Base-by-base conservation (phyloP, 2,329 filamentous ascomycete genomes). In the Aureobasidium sp. region DNA sequence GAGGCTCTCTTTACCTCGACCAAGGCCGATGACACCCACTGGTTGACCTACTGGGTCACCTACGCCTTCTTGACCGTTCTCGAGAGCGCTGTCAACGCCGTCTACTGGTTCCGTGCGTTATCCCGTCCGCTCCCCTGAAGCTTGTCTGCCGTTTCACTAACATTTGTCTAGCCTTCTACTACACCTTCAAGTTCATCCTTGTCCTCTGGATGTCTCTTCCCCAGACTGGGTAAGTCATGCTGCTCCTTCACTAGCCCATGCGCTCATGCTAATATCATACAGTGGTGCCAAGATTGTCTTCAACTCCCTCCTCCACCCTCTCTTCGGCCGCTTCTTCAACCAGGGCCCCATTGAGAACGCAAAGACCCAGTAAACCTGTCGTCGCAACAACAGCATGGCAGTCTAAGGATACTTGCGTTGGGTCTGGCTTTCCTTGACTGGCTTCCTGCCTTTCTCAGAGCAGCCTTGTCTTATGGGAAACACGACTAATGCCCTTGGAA, bases 111-210 rank as follows among this genome's bases (percentile, higher is more conserved):
- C 82, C 89, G 75, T 77, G 72, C 64, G 75, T 72, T 37, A 29
- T 48, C 56, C 44, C 44, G 44, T 22, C 55, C 55, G 55, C 55
- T 47, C 42, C 55, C 55, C 41, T 45, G 29, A 31, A 36, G 42
- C 20, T 37, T n/a, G 25, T 58, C 12, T 20, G 8, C 36, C 45
- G 34, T 36, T 55, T 42, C 22, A 57, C 67, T 71, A 59, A 72
- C 62, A 44, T 39, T 8, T 14, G 37, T 9, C n/a, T 62, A 77
- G 78, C 94, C 74, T 99, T 99, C 82, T 99, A 99, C 88, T 99
- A 90, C 80, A 93, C 92, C 75, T 97, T 99, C 89, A 99, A 99
- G 85, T 97, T 99, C 75, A 82, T 95, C 74, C 89, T 97, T 76
- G 84, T 97, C 71, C 87, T 99, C 76, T 99, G 94, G 94, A 91